phyloP scores from a whole-genome alignment of 2,329 filamentous ascomycete species.

The Colletotrichum sp. region DNA sequence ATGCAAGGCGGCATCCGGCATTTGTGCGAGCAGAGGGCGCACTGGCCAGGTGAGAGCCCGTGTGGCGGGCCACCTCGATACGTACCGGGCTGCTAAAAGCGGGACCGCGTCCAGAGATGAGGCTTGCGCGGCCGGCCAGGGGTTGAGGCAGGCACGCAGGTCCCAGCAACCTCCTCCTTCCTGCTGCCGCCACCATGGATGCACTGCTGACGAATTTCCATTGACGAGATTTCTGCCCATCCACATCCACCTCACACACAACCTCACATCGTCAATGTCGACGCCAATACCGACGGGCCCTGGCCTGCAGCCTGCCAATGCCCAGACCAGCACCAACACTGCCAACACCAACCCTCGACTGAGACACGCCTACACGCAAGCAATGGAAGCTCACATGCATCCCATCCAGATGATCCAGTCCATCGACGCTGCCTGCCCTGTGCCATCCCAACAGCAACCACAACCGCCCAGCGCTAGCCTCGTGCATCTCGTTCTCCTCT shows the following conservation, averaged over 20 bases:
- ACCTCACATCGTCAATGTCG: neutral
- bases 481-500: neutral
- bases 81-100: neutral
- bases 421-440: neutral
- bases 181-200: neutral
- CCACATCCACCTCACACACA: neutral
- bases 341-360: neutral
- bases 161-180: neutral
- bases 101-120: neutral
- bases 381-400: neutral
- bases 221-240: neutral
- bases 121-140: slow-evolving; percentile 13
- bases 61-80: neutral
- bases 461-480: neutral
- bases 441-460: neutral
- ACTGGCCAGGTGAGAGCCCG: neutral
- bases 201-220: neutral
- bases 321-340: neutral
- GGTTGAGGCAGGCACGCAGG: neutral
- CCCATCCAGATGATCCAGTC: neutral
- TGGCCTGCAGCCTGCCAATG: neutral
- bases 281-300: neutral
- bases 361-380: neutral
- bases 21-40: neutral
- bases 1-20: neutral